Evolutionary conservation across 1,284 basidiomycete species (phyloP).

Genomic region (Papiliotrema terrestris): DNA sequence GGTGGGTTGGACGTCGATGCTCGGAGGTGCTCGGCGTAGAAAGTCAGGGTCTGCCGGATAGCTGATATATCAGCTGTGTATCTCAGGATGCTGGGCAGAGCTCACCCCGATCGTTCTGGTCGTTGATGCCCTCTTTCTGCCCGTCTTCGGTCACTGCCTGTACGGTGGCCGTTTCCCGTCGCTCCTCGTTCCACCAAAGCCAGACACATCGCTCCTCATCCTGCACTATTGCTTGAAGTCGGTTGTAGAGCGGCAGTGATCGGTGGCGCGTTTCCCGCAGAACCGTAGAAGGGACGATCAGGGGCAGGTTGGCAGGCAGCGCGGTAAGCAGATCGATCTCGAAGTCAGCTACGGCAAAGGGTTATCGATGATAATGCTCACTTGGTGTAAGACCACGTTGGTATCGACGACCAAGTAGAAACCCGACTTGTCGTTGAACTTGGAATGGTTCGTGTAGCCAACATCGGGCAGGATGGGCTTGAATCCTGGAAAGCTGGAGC

Average conservation of each 20-base stretch:
- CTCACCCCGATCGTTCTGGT: slow-evolving; percentile 84
- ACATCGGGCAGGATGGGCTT: slow-evolving; percentile 52
- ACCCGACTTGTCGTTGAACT: slow-evolving; percentile 43
- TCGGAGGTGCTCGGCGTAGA: slow-evolving; percentile 74
- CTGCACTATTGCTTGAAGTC: slow-evolving; percentile 74
- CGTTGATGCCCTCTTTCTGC: slow-evolving; percentile 60
- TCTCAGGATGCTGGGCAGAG: slow-evolving; percentile 3
- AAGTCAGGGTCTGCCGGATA: slow-evolving; percentile 76
- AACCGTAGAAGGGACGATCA: slow-evolving; percentile 91
- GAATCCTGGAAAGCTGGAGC: slow-evolving; percentile 51
- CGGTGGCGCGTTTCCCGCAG: slow-evolving; percentile 94
- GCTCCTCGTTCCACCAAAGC: slow-evolving; percentile 90
- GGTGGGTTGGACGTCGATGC: slow-evolving; percentile 57
- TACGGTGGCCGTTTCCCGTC: slow-evolving; percentile 55
- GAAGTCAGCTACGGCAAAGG: too few species aligned
- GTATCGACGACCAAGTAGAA: slow-evolving; percentile 93
- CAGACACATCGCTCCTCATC: slow-evolving; percentile 72
- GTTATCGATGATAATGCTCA: slow-evolving; percentile 36
- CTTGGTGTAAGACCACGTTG: slow-evolving; percentile 91
- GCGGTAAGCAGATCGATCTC: slow-evolving; percentile 92
- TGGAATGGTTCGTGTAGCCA: slow-evolving; percentile 56
- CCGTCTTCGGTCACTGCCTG: slow-evolving; percentile 21
- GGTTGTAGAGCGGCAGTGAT: slow-evolving; percentile 87
- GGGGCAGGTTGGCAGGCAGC: slow-evolving; percentile 64
- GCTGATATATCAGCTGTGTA: slow-evolving; percentile 51